Conservation (phyloP, 2,329 filamentous ascomycete genomes). For the Colletotrichum theobromicola region DNA sequence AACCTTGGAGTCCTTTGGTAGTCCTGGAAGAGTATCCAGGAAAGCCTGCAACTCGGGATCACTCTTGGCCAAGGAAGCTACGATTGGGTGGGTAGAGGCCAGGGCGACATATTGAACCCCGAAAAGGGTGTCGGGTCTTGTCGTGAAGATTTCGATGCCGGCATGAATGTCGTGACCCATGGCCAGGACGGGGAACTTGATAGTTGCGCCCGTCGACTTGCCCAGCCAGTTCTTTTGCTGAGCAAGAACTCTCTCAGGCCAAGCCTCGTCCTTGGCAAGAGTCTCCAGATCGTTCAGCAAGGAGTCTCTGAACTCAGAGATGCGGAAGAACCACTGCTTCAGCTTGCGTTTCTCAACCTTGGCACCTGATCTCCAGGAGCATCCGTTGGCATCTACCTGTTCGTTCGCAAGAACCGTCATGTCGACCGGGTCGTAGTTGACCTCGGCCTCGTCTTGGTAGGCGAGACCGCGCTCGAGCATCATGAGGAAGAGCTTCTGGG, state of each 20-base stretch:
- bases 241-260: conserved; percentile 82
- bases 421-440: conserved; percentile 91
- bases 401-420: conserved; percentile 91
- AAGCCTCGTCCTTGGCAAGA: conserved; percentile 67
- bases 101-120: conserved; percentile 86
- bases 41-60: conserved; percentile 71
- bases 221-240: conserved; percentile 93
- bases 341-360: conserved; percentile 80
- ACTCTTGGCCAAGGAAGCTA: conserved; percentile 61
- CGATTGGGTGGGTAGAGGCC: conserved; percentile 74
- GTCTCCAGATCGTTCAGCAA: conserved; percentile 74
- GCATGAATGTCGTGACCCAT: conserved; percentile 44
- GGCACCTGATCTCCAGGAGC: conserved; percentile 86
- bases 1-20: conserved; percentile 62
- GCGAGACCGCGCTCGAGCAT: conserved; percentile 77
- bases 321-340: conserved; percentile 90
- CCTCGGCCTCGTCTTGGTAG: conserved; percentile 81
- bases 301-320: conserved; percentile 77
- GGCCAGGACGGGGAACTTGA: conserved; percentile 70
- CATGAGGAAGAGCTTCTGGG: conserved; percentile 82
- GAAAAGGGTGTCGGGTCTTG: conserved; percentile 84
- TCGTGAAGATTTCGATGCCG: conserved; percentile 79
- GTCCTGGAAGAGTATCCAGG: conserved; percentile 63
- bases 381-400: conserved; percentile 86
- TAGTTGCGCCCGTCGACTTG: conserved; percentile 73